phyloP scores from a whole-genome alignment of 352 stramenopile species.

The Globisporangium megalacanthum region DNA sequence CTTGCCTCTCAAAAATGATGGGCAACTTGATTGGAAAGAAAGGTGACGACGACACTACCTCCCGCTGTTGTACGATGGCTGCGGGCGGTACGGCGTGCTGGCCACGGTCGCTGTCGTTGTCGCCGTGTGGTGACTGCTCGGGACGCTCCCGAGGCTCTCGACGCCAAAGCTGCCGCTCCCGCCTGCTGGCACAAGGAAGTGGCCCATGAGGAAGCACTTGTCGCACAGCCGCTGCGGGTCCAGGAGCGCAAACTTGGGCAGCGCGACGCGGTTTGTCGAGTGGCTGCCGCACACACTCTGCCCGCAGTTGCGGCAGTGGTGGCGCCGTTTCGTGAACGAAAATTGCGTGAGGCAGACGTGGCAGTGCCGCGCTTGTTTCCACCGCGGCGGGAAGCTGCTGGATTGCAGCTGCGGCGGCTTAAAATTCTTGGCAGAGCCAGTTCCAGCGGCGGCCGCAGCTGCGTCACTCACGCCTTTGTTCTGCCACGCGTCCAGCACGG shows the following conservation, averaged over 20 bases:
- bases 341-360: constrained; percentile 61
- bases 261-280: constrained; percentile 71
- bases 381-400: constrained; percentile 58
- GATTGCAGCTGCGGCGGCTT: constrained; percentile 31
- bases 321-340: constrained; percentile 58
- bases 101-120: constrained; percentile 11
- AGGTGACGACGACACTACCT: neutral
- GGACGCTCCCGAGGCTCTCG: constrained; percentile 23
- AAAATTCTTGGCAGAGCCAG: no score
- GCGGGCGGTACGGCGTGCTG: constrained; percentile 15
- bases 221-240: constrained; percentile 77
- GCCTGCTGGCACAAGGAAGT: constrained; percentile 37
- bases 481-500: constrained; percentile 6
- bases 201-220: constrained; percentile 69
- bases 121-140: neutral
- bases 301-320: constrained; percentile 80
- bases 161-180: constrained; percentile 30
- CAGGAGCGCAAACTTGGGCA: constrained; percentile 65
- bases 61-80: constrained; percentile 12
- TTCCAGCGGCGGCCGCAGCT: neutral
- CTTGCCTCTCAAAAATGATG: no score
- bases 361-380: constrained; percentile 69
- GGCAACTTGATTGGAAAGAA: no score
- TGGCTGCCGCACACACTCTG: constrained; percentile 69
- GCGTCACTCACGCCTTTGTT: constrained; percentile 1